Evolutionary conservation across 2,329 filamentous ascomycete genomes (phyloP), one percentile per base, ranked within the genome.

Genomic region (Xylaria sp.): DNA sequence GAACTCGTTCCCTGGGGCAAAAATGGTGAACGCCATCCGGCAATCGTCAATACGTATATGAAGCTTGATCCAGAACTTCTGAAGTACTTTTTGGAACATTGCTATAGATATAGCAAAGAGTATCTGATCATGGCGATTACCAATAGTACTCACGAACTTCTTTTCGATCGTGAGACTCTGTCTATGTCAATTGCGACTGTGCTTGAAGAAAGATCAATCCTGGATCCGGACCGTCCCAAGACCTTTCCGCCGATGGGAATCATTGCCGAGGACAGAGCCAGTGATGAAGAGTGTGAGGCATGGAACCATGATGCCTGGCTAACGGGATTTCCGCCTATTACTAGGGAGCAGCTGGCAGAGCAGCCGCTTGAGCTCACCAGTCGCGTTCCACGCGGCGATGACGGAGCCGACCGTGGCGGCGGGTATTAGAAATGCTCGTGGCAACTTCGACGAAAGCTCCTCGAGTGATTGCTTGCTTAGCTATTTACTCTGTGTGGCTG

Each of bases 21-120:
- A 33, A 73, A 72, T 17, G 73, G 75, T 5, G 71, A 72, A 10
- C 75, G 75, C 11, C 79, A 80, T 61, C 69, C 72, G 17, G 68
- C 67, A 15, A 78, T 80, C 44, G 77, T 81, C 26, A 74, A 73
- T 17, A 83, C 81, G 0, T 77, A 82, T 68, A 74, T 84, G 72
- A 88, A 87, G 77, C 79, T 88, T 7, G 79, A 81, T 4, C 86
- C 86, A 0, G 76, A 80, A 11, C 80, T 85, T 63, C 79, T 88
- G n/a, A 80, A 86, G 70, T 78, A 83, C 67, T 81, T 87, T 65
- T 80, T 87, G 51, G 80, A 83, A 33, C 81, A 83, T 62, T 81
- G 81, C 20, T 83, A 83, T 73, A 80, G 78, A 62, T 85, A 83
- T 51, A 82, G 82, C 26, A 83, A 82, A 57, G 77, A 77, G 36